Base-by-base conservation (phyloP, 2,329 filamentous ascomycete species). In the Ceratocystis albifundus region DNA sequence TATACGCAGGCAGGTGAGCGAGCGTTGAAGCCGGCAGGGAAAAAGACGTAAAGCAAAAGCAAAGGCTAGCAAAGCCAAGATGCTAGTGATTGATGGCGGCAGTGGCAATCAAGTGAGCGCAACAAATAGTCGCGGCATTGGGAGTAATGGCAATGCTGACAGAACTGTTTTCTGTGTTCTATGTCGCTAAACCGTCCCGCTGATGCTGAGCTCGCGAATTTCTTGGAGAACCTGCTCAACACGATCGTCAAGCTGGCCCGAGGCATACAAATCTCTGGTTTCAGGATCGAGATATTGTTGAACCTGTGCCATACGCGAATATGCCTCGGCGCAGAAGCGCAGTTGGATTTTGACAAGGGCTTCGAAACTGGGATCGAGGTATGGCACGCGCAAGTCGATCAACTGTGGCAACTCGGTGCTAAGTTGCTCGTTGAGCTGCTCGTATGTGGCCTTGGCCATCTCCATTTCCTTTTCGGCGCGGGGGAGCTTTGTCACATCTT, bases 321-420 rank as follows among this genome's bases (percentile, higher is more conserved):
- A 99, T 1, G 94, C 94, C 78, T 99, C 94, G 6, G 95, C 94
- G 73, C 95, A 99, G 80, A 99, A 99, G 46, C 94, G 84, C 72
- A 99, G 77, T 79, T 99, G 94, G 71, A 99, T 99, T 81, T 99
- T 99, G 75, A 99, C 94, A 64, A 99, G 85, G 0, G 95, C 94
- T 77, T 99, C 94, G 74, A 99, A 99, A 69, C 87, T 93, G 0
- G 95, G 95, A 73, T 99, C 94, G 67, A 99, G 84, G 74, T 99
- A 99, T 0, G 95, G 95, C 15, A 99, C 94, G 66, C 94, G 88
- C 69, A 99, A 82, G 74, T 99, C 94, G 75, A 99, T 97, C 65
- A 99, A 83, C 76, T 97, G 93, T 1, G 94, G 94, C 65, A 99
- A 78, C 78, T 99, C 94, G 65, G 85, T 87, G 72, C 89, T 95